Evolutionary conservation across 306 rosid species (phyloP).

Genomic region (Chamaecrista fasciculata): DNA sequence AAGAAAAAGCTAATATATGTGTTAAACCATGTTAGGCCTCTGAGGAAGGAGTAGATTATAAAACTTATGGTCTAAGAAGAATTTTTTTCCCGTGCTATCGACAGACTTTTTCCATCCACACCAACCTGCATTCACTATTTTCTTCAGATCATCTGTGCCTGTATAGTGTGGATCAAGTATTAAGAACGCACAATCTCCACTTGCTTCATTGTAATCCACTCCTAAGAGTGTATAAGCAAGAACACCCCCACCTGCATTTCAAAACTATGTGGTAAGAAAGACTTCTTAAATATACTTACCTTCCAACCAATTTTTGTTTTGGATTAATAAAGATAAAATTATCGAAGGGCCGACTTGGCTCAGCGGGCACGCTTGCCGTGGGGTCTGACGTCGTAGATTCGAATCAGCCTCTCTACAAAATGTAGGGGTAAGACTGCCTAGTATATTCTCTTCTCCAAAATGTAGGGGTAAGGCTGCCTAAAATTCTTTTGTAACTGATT

Average conservation of each 20-base stretch:
- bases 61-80: conserved; percentile 89
- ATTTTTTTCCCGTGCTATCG: conserved; percentile 78
- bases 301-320: conserved; percentile 1
- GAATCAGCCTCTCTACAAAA: too few relatives aligned
- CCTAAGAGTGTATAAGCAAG: conserved; percentile 97
- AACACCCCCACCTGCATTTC: conserved; percentile 84
- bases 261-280: conserved; percentile 5
- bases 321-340: neutral
- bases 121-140: conserved; percentile 84
- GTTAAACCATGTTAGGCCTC: conserved; percentile 91
- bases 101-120: conserved; percentile 97
- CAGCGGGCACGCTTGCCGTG: too few relatives aligned
- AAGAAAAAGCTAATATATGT: neutral
- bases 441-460: too few relatives aligned
- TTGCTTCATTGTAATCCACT: conserved; percentile 84
- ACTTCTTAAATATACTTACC: neutral
- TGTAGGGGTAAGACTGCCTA: too few relatives aligned
- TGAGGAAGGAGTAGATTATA: conserved; percentile 91
- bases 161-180: conserved; percentile 98
- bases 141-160: conserved; percentile 76
- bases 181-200: conserved; percentile 88
- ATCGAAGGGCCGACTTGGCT: too few relatives aligned
- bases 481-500: neutral
- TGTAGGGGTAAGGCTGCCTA: too few relatives aligned
- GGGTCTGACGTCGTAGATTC: too few relatives aligned